A percentile compares a stretch with the other conserved stretches of the same genome.
phyloP scores from a whole-genome alignment of 176 grass and related monocot genomes.

The Alloteropsis semialata region DNA sequence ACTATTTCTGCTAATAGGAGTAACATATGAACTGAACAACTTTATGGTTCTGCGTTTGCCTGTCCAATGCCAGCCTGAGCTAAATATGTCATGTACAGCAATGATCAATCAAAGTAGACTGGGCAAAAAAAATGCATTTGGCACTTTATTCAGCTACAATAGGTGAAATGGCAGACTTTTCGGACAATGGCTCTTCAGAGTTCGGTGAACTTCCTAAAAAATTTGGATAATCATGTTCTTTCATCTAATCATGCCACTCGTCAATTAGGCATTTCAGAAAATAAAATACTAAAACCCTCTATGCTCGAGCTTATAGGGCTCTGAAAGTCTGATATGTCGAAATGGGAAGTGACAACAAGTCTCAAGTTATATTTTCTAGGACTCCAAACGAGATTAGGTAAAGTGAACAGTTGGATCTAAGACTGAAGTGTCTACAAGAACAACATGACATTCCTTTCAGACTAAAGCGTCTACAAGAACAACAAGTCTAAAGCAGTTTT shows the following conservation, averaged over 20 bases:
- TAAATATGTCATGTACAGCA: background rate
- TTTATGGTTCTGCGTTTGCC: background rate
- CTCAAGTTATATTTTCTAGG: background rate
- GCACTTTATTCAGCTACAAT: background rate
- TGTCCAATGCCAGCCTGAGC: background rate
- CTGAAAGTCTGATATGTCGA: constrained; percentile 1
- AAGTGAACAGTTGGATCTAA: background rate
- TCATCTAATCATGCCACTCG: background rate
- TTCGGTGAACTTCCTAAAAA: background rate
- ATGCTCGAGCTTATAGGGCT: background rate
- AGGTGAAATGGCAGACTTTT: background rate
- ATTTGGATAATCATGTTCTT: background rate
- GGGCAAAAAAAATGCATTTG: background rate
- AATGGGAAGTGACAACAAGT: background rate
- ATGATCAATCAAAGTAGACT: background rate
- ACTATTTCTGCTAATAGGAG: background rate
- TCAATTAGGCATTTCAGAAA: background rate
- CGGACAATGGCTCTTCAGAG: background rate
- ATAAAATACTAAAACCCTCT: background rate
- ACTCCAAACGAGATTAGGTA: background rate
- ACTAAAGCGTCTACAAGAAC: background rate
- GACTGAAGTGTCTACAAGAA: background rate
- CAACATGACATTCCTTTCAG: too few relatives aligned
- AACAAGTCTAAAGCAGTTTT: background rate
- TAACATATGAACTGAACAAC: background rate